These are phyloP conservation scores for Thielaviopsis musarum DNA, from an alignment of 2,329 filamentous ascomycete genomes.

Conservation along the genomic window DNA sequence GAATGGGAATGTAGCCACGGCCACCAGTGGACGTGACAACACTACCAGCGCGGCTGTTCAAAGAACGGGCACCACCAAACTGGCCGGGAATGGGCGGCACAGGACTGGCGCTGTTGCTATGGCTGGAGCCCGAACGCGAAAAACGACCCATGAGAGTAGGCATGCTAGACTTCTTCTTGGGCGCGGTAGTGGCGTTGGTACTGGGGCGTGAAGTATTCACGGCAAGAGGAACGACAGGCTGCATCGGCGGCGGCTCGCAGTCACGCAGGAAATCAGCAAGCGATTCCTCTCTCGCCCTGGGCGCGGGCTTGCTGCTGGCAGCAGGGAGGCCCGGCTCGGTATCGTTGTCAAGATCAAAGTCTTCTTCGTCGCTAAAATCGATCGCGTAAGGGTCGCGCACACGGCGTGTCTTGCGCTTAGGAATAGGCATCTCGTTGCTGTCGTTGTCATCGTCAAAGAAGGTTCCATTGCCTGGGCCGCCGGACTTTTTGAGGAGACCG, in stretches of 20 bases:
- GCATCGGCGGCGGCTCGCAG: slow-evolving; percentile 44
- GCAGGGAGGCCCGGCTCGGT: slow-evolving; percentile 20
- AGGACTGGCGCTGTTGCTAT: slow-evolving; percentile 17
- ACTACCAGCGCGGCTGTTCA: slow-evolving; percentile 19
- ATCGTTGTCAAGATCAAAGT: slow-evolving; percentile 34
- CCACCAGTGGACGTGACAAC: slow-evolving; percentile 20
- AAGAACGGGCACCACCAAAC: slow-evolving; percentile 18
- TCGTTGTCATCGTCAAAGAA: slow-evolving; percentile 29
- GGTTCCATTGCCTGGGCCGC: slow-evolving; percentile 19
- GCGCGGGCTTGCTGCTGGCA: slow-evolving; percentile 18
- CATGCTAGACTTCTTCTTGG: slow-evolving; percentile 49
- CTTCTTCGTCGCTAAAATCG: slow-evolving; percentile 56
- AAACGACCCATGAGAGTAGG: slow-evolving; percentile 46
- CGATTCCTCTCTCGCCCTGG: slow-evolving; percentile 40
- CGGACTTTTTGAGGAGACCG: slow-evolving; percentile 39
- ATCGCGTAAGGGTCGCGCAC: slow-evolving; percentile 89
- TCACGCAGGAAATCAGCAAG: slow-evolving; percentile 58
- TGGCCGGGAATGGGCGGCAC: slow-evolving; percentile 16
- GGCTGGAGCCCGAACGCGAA: slow-evolving; percentile 22
- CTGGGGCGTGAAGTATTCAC: slow-evolving; percentile 21
- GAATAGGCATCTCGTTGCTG: slow-evolving; percentile 38
- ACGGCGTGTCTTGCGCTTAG: slow-evolving; percentile 58
- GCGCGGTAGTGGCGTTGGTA: slow-evolving; percentile 19
- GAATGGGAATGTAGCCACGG: slow-evolving; percentile 35
- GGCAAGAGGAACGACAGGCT: slow-evolving; percentile 17